Conservation (phyloP, 768 basidiomycete genomes). For the Lyophyllum semitale region DNA sequence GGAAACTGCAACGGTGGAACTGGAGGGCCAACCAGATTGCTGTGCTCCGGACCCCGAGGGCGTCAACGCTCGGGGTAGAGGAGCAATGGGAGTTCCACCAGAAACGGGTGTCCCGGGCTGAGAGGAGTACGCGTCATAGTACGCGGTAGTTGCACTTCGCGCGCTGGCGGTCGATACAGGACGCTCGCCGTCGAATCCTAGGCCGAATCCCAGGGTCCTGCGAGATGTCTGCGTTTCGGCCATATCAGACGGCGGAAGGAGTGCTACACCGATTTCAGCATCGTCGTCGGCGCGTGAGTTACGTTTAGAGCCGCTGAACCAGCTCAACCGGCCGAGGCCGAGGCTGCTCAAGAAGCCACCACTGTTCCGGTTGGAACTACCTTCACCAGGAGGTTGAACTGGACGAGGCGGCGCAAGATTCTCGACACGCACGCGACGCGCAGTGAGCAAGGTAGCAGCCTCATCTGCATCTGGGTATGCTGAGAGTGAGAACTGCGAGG, state of each 20-base stretch:
- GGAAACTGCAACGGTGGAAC: conserved; percentile 1
- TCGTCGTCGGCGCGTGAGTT: conserved; percentile 42
- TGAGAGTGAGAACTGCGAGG: conserved; percentile 32
- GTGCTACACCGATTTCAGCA: conserved; percentile 43
- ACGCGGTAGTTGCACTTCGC: conserved; percentile 56
- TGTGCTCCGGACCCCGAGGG: conserved; percentile 32
- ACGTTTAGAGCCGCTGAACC: conserved; percentile 47
- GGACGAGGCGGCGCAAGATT: conserved; percentile 29
- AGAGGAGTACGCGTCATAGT: conserved; percentile 64
- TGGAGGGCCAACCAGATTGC: conserved; percentile 6
- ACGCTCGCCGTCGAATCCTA: conserved; percentile 42
- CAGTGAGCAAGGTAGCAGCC: conserved; percentile 52
- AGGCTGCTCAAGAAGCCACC: conserved; percentile 36
- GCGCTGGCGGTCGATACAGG: conserved; percentile 62
- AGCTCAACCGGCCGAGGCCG: conserved; percentile 56
- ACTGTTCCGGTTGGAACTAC: conserved; percentile 13
- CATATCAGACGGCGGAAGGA: conserved; percentile 29
- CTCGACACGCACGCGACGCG: conserved; percentile 47
- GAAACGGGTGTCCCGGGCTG: conserved; percentile 39
- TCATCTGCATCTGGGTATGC: conserved; percentile 40
- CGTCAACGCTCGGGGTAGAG: conserved; percentile 50
- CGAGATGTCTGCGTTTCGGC: conserved; percentile 24
- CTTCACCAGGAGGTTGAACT: conserved; percentile 9
- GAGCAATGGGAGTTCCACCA: conserved; percentile 28
- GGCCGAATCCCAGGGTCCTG: conserved; percentile 34